These are phyloP conservation scores for Auricularia heimuer DNA, from an alignment of 768 basidiomycete genomes.

Conservation along the genomic window DNA sequence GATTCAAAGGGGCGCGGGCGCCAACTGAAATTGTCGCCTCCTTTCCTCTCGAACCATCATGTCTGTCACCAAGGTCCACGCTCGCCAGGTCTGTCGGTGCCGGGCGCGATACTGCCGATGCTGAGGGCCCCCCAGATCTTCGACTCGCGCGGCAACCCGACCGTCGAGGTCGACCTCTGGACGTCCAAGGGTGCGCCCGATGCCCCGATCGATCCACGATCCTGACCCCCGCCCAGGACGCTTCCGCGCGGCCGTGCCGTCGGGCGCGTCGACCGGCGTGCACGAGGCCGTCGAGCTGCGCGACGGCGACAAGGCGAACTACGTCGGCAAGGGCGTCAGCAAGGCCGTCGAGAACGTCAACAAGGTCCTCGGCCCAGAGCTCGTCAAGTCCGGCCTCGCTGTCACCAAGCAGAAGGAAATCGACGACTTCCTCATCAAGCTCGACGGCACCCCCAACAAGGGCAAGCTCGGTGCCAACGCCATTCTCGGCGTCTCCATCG, in stretches of 20 bases:
- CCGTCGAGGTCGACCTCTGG: constrained; percentile 86
- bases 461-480: constrained; percentile 99
- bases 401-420: constrained; percentile 92
- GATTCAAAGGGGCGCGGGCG: neutral
- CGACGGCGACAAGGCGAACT: constrained; percentile 86
- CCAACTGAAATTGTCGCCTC: neutral
- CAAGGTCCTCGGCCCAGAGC: constrained; percentile 74
- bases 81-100: constrained; percentile 64
- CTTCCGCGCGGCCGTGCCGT: constrained; percentile 92
- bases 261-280: constrained; percentile 95
- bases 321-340: constrained; percentile 92
- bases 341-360: constrained; percentile 97
- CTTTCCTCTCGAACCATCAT: constrained; percentile 31
- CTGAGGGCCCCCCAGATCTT: constrained; percentile 64
- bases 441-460: constrained; percentile 97
- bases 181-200: constrained; percentile 66
- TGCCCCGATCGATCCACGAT: neutral
- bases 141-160: constrained; percentile 97
- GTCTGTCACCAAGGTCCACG: constrained; percentile 87
- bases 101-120: constrained; percentile 10
- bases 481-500: constrained; percentile 97
- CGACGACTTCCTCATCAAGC: constrained; percentile 96
- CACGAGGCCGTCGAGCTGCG: constrained; percentile 99
- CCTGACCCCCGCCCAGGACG: constrained; percentile 43
- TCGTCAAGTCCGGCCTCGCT: constrained; percentile 73